Base-by-base conservation (phyloP, 2,329 filamentous ascomycete genomes). In the Fusarium austroafricanum region DNA sequence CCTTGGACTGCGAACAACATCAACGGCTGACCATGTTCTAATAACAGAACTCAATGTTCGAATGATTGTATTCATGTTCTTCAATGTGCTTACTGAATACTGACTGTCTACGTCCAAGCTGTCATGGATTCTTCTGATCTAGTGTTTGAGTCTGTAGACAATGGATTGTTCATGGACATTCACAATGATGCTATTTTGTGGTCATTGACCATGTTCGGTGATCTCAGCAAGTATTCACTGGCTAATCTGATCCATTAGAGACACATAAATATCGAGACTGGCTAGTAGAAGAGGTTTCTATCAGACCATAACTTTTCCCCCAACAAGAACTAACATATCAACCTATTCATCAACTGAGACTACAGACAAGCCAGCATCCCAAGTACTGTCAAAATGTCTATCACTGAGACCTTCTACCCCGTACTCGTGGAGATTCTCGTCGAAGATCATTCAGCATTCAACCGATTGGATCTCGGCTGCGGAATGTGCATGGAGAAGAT, bases 401-500 rank as follows among this genome's bases (percentile, higher is more conserved):
- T 67, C 17, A 47, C 21, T 0, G 35, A 46, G 3, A 35, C 35
- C 3, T 67, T 37, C 6, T 58, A 43, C 10, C 58, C 58, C 2
- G 11, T 7, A 0, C 52, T 67, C 6, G 15, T 39, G 20, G 23
- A 46, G 3, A 47, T 55, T 6, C 20, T 67, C 9, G 11, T 17
- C 3, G 3, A 37, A 4, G 49, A 67, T 10, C 26, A 39, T 2
- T 64, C 63, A 8, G 49, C 33, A 7, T 28, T 23, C 6, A 21
- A 51, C 3, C 29, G 58, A 4, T 6, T 59, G 14, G n/a, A 44
- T 10, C 21, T 67, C 6, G 15, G 35, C 12, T 67, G 64, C 38
- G 15, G 4, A 7, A 35, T 67, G 2, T 67, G 64, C 8, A 12
- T 11, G 6, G 60, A 65, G 9, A 15, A 17, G 14, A 65, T 65